A percentile compares a stretch with the other conserved stretches of the same genome.
phyloP scores from a whole-genome alignment of 140 eudicot species.

The Ambrosia hybrid region DNA sequence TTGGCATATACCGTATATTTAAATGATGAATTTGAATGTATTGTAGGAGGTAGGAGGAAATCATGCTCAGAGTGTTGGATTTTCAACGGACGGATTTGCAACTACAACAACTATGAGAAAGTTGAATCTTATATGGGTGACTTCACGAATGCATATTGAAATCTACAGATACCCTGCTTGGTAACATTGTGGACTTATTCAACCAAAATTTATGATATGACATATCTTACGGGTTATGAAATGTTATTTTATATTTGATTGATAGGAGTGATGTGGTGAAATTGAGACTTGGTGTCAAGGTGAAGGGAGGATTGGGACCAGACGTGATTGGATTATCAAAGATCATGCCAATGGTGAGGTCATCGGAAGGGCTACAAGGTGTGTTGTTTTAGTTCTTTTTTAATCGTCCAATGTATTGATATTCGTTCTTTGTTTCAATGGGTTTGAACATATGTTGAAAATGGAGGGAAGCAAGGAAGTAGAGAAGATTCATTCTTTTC shows the following conservation, averaged over 20 bases:
- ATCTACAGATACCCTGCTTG: constrained; percentile 88
- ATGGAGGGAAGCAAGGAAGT: no score
- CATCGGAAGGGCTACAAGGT: constrained; percentile 99
- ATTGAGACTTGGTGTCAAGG: constrained; percentile 98
- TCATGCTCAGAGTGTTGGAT: constrained; percentile 97
- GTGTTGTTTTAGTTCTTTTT: neutral
- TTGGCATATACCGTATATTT: neutral
- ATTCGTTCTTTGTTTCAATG: no score
- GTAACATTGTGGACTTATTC: constrained; percentile 31
- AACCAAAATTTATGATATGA: neutral
- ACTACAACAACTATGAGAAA: constrained; percentile 90
- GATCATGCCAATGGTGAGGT: constrained; percentile 80
- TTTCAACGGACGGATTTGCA: constrained; percentile 97
- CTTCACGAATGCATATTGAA: constrained; percentile 97
- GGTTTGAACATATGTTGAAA: no score
- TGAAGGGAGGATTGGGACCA: constrained; percentile 91
- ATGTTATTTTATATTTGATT: neutral
- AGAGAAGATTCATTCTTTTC: no score
- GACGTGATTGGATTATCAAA: constrained; percentile 98
- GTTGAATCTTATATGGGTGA: constrained; percentile 93
- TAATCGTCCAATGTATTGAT: no score
- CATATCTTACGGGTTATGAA: constrained; percentile 5
- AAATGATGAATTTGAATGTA: neutral
- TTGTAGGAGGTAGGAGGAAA: constrained; percentile 93
- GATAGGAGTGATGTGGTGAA: constrained; percentile 93